Base-by-base conservation (phyloP, 371 early-diverging fungal species). In the Rhizopus delemar region DNA sequence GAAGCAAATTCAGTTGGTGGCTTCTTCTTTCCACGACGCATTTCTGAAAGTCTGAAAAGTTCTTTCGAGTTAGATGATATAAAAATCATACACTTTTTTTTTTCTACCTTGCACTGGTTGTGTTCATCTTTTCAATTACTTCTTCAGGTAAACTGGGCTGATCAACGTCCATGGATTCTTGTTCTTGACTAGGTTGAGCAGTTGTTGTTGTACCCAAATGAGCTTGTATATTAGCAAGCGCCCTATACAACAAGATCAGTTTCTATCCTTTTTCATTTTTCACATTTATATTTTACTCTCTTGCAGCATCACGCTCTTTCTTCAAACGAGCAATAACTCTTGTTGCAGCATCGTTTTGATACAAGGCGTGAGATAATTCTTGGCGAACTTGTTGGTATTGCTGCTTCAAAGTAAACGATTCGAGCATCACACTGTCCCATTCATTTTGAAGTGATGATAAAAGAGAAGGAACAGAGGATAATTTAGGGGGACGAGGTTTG, bases 291-390 rank as follows among this genome's bases (percentile, higher is more conserved):
- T 73, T 78, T 67, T 83, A 90, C 83, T 88, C 86, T 63, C 97
- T 80, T 41, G 96, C 95, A 49, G 92, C 86, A 67, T 97, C 95
- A 45, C 95, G 86, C 69, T 96, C 96, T 65, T 87, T 86, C 71
- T 90, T 81, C 31, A 96, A 71, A 32, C 98, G 83, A 8, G 96
- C 97, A 75, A 97, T 91, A 7, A 97, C 98, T 57, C 98, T 77
- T 57, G 93, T 90, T 3, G 96, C 93, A 16, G 97, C 96, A 70
- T 97, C 98, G 63, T 93, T 88, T 73, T 96, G 94, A 70, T 96
- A 98, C 54, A 97, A 77, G 2, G 96, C 92, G 66, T 91, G 91
- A 41, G 93, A 87, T 38, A 97, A 81, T 65, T 97, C 96, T 74
- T 94, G 94, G 46, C 94, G 86, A 16, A 90, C 87, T 65, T 92